Conservation (phyloP, 164 flowering plant genomes). For the Kalanchoe fedtschenkoi region DNA sequence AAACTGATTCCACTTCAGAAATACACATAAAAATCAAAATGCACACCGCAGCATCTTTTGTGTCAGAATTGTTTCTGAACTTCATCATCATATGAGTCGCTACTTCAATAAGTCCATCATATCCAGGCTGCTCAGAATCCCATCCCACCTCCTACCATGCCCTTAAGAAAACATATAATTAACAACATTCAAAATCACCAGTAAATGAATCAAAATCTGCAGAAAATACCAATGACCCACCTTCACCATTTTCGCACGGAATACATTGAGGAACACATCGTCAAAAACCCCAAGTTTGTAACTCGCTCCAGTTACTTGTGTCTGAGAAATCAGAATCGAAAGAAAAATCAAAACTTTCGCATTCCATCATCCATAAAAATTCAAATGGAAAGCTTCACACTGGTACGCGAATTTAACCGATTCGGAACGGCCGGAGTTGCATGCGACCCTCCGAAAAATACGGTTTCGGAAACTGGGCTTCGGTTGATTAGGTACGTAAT, state of each 20-base stretch:
- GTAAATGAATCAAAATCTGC: not conserved
- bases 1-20: no score
- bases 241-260: slow-evolving; percentile 63
- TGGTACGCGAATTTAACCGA: not conserved
- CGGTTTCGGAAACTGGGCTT: slow-evolving; percentile 10
- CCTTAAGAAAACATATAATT: not conserved
- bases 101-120: slow-evolving; percentile 84
- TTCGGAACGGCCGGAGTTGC: not conserved
- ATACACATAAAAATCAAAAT: not conserved
- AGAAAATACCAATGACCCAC: slow-evolving; percentile 19
- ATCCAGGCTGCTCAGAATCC: slow-evolving; percentile 86
- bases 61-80: slow-evolving; percentile 36
- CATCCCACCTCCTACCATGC: slow-evolving; percentile 71
- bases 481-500: not conserved
- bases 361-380: not conserved
- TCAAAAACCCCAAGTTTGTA: slow-evolving; percentile 49
- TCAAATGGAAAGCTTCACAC: not conserved
- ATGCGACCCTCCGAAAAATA: slow-evolving; percentile 6
- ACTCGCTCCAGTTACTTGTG: slow-evolving; percentile 10
- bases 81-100: slow-evolving; percentile 48
- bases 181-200: not conserved
- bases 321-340: not conserved
- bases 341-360: not conserved
- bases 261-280: slow-evolving; percentile 42
- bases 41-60: slow-evolving; percentile 56